Evolutionary conservation across 352 stramenopile species (phyloP), one percentile per base, ranked within the genome.

Genomic region (Globisporangium iwayamae): DNA sequence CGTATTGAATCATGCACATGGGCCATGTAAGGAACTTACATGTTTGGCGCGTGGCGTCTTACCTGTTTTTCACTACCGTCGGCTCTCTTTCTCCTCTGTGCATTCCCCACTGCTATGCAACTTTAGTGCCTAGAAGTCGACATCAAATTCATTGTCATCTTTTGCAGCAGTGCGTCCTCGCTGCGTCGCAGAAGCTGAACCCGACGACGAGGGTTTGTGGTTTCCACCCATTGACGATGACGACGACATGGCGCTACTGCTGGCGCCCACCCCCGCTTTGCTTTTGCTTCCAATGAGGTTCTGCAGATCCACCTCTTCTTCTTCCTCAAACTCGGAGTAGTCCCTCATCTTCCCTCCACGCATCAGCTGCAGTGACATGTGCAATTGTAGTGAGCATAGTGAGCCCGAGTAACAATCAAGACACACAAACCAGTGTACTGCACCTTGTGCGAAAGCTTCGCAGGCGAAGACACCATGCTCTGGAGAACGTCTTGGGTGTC

Each of bases 261-360:
- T 25, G 32, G 32, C 32, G 25, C 28, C 28, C 14, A 10, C 36
- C n/a, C 25, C 28, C 14, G 60, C 41, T 25, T 72, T 78, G 54
- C 45, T 71, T 16, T 60, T 56, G 46, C 47, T 81, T 13, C 81
- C 80, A n/a, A 91, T 89, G 60, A 93, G 74, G n/a, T 85, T 89
- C 59, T 86, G 76, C 51, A 91, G 58, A 71, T 94, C 74, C 32
- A 91, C 74, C 34, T 89, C 80, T 18, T 91, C 82, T 53, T 93
- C 85, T 47, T 91, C 83, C 51, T 94, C 80, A 56, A 92, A 92
- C 66, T 91, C 81, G 4, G 78, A 91, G 66, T 89, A 89, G 54
- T 92, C 85, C 58, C 76, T 73, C 66, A 92, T 86, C 60, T 84
- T 91, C 25, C 74, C 79, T 9, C 83, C 81, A n/a, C 83, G 81